Evolutionary conservation across 805 yeast genomes (phyloP).

Genomic region (Yamadazyma philogaea): DNA sequence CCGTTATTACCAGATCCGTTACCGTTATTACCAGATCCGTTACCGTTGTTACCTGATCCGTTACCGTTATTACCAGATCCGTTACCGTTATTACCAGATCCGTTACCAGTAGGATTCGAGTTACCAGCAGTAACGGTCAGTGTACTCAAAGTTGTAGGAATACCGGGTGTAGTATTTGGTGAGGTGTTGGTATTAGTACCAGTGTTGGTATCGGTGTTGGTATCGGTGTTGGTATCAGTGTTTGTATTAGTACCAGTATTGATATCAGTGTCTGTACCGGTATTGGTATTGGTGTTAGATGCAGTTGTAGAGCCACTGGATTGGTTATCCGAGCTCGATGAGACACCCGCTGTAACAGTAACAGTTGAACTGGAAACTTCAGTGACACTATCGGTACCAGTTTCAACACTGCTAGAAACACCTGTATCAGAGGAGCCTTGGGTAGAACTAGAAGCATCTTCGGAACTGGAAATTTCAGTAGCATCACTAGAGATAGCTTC

Average conservation of each 20-base stretch:
- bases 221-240: conserved; percentile 8
- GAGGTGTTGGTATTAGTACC: conserved; percentile 1
- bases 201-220: no score
- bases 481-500: neutral
- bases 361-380: conserved; percentile 2
- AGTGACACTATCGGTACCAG: conserved; percentile 23
- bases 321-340: neutral
- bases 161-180: neutral
- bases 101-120: conserved; percentile 15
- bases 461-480: neutral
- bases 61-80: no score
- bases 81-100: neutral
- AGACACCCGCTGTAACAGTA: neutral
- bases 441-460: neutral
- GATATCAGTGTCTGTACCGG: conserved; percentile 14
- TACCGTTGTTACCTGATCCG: neutral
- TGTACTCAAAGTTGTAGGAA: conserved; percentile 3
- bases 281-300: conserved; percentile 11
- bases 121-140: conserved; percentile 12
- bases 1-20: neutral
- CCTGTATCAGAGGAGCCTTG: neutral
- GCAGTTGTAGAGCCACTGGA: conserved; percentile 6
- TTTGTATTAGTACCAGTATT: conserved; percentile 13
- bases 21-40: no score
- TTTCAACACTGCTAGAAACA: neutral